A percentile compares a stretch with the other conserved stretches of the same genome.
phyloP scores from a whole-genome alignment of 2,329 filamentous ascomycete genomes.

The Leptoxyphium fumago region DNA sequence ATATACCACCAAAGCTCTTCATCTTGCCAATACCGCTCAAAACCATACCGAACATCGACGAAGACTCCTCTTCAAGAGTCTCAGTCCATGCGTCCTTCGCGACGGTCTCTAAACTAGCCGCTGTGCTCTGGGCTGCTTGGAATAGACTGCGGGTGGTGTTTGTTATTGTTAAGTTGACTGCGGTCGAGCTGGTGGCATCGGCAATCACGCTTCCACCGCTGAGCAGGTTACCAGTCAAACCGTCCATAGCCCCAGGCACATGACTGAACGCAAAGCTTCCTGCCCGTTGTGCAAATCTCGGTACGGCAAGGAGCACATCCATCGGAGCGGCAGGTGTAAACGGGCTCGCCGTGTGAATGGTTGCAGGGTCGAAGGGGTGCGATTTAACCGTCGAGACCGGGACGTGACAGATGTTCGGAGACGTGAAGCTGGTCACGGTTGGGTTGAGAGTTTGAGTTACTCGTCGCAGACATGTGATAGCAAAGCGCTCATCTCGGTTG shows the following conservation, averaged over 20 bases:
- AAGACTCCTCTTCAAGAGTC: slow-evolving; percentile 9
- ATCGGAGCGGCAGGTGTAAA: background rate
- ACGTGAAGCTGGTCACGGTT: too few species aligned
- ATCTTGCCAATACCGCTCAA: slow-evolving; percentile 13
- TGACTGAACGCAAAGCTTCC: slow-evolving; percentile 44
- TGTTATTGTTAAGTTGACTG: slow-evolving; percentile 24
- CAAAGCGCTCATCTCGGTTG: too few species aligned
- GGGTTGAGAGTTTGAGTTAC: too few species aligned
- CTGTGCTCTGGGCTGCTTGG: slow-evolving; percentile 25
- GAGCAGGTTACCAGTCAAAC: slow-evolving; percentile 31
- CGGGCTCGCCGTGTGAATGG: too few species aligned
- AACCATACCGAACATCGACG: slow-evolving; percentile 14
- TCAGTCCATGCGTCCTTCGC: slow-evolving; percentile 13
- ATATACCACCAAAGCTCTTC: slow-evolving; percentile 66
- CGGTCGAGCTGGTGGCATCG: slow-evolving; percentile 38
- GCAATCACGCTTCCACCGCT: slow-evolving; percentile 46
- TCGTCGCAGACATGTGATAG: too few species aligned
- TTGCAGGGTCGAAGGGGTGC: too few species aligned
- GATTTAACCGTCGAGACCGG: too few species aligned
- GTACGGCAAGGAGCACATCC: background rate
- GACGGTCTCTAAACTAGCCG: slow-evolving; percentile 17
- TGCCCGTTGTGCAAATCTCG: slow-evolving; percentile 51
- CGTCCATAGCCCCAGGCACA: slow-evolving; percentile 45
- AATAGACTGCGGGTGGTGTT: slow-evolving; percentile 24
- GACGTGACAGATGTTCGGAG: too few species aligned